phyloP scores from a whole-genome alignment of 805 yeast genomes.

The Ogataea salicorniae region DNA sequence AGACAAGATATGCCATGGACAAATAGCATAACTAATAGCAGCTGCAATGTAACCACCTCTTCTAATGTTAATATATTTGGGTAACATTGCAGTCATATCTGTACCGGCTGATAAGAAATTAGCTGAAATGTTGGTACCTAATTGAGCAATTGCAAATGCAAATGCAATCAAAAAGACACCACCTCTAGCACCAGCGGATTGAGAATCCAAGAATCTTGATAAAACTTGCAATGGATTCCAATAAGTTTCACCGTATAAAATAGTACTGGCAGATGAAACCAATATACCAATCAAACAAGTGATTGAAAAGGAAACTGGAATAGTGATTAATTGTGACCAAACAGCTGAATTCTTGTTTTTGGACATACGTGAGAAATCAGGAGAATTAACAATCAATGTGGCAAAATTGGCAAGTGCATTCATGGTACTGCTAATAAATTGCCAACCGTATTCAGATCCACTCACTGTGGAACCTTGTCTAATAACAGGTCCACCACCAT shows the following conservation, averaged over 20 bases:
- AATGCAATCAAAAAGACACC: slow-evolving; percentile 74
- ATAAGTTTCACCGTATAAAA: slow-evolving; percentile 59
- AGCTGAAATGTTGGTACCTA: slow-evolving; percentile 73
- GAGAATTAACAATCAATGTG: slow-evolving; percentile 81
- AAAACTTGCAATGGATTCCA: slow-evolving; percentile 87
- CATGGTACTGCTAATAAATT: slow-evolving; percentile 73
- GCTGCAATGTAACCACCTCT: slow-evolving; percentile 82
- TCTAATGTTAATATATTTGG: slow-evolving; percentile 63
- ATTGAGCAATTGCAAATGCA: slow-evolving; percentile 69
- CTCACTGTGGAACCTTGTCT: slow-evolving; percentile 46
- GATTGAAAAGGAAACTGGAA: slow-evolving; percentile 73
- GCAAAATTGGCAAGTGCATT: slow-evolving; percentile 82
- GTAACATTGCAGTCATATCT: slow-evolving; percentile 62
- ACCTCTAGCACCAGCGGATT: slow-evolving; percentile 58
- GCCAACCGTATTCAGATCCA: slow-evolving; percentile 74
- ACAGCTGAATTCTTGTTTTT: slow-evolving; percentile 45
- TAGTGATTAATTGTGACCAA: slow-evolving; percentile 57
- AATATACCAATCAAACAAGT: slow-evolving; percentile 83
- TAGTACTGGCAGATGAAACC: slow-evolving; percentile 72
- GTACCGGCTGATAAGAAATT: slow-evolving; percentile 70
- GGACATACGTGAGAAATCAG: slow-evolving; percentile 85
- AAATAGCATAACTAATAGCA: slow-evolving; percentile 57
- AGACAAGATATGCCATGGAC: slow-evolving; percentile 79
- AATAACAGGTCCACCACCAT: slow-evolving; percentile 72
- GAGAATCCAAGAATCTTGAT: slow-evolving; percentile 52